Evolutionary conservation across 495 filamentous ascomycete genomes (phyloP).

Genomic region (Annulohypoxylon bovei): DNA sequence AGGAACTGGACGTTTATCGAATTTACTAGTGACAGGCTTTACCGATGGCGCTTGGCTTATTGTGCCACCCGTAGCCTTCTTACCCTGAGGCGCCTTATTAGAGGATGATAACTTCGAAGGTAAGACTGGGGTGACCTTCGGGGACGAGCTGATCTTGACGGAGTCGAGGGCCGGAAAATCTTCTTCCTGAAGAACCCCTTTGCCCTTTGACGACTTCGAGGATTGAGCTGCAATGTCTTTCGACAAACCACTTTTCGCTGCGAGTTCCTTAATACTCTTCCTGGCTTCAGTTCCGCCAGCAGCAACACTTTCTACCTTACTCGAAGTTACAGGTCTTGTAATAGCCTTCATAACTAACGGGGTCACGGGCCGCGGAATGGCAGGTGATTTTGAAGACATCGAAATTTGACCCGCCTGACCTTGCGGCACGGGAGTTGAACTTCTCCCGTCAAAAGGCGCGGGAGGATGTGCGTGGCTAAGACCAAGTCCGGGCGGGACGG

Average conservation of each 20-base stretch:
- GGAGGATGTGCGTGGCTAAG: conserved; percentile 65
- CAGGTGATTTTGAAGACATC: conserved; percentile 10
- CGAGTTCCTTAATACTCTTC: conserved; percentile 57
- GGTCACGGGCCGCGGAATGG: conserved; percentile 43
- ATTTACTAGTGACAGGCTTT: conserved; percentile 29
- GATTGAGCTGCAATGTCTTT: conserved; percentile 59
- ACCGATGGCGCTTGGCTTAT: conserved; percentile 17
- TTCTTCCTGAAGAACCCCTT: conserved; percentile 58
- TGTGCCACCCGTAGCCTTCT: conserved; percentile 39
- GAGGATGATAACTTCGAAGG: conserved; percentile 32
- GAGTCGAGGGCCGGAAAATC: conserved; percentile 67
- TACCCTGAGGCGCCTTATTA: conserved; percentile 38
- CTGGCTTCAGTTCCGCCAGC: conserved; percentile 52
- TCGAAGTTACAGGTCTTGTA: conserved; percentile 21
- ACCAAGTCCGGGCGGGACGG: conserved; percentile 73
- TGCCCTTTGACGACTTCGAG: conserved; percentile 46
- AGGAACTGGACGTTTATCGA: conserved; percentile 65
- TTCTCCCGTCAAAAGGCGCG: conserved; percentile 15
- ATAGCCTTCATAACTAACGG: conserved; percentile 27
- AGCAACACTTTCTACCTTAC: conserved; percentile 39
- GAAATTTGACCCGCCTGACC: conserved; percentile 21
- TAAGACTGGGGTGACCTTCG: conserved; percentile 35
- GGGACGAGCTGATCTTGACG: conserved; percentile 45
- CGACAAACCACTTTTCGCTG: conserved; percentile 56
- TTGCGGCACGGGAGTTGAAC: conserved; percentile 29